phyloP scores from a whole-genome alignment of 2,329 filamentous ascomycete species.

The Plenodomus tracheiphilus region DNA sequence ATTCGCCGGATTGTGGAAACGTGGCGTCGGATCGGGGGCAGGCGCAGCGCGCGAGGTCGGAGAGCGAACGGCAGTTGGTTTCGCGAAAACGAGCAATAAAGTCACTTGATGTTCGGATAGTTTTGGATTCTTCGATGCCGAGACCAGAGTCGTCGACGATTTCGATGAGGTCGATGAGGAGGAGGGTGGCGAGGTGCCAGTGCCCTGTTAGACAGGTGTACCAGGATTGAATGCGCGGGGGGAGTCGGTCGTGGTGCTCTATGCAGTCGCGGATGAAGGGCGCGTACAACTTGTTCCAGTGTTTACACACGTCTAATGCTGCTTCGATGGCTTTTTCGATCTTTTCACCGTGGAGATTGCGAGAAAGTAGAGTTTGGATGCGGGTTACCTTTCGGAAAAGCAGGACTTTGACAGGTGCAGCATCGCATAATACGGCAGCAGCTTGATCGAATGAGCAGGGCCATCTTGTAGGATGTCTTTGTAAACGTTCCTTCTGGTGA shows the following conservation, averaged over 20 bases:
- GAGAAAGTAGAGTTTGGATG: constrained; percentile 57
- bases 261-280: constrained; percentile 58
- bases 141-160: constrained; percentile 50
- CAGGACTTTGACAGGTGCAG: constrained; percentile 62
- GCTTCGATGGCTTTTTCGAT: constrained; percentile 56
- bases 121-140: constrained; percentile 25
- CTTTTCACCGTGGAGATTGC: constrained; percentile 39
- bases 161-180: constrained; percentile 59
- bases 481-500: constrained; percentile 27
- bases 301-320: constrained; percentile 55
- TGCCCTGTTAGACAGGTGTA: constrained; percentile 61
- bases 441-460: constrained; percentile 60
- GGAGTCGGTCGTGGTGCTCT: constrained; percentile 54
- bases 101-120: constrained; percentile 27
- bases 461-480: constrained; percentile 47
- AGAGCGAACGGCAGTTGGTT: constrained; percentile 52
- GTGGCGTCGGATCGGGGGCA: constrained; percentile 38
- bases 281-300: constrained; percentile 59
- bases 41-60: constrained; percentile 54
- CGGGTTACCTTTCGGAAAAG: constrained; percentile 60
- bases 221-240: constrained; percentile 61
- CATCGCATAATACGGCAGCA: constrained; percentile 54
- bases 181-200: constrained; percentile 60
- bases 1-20: constrained; percentile 45
- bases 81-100: constrained; percentile 49